Evolutionary conservation across 257 asterid species (phyloP).

Genomic region (Fraxinus cuspidata): DNA sequence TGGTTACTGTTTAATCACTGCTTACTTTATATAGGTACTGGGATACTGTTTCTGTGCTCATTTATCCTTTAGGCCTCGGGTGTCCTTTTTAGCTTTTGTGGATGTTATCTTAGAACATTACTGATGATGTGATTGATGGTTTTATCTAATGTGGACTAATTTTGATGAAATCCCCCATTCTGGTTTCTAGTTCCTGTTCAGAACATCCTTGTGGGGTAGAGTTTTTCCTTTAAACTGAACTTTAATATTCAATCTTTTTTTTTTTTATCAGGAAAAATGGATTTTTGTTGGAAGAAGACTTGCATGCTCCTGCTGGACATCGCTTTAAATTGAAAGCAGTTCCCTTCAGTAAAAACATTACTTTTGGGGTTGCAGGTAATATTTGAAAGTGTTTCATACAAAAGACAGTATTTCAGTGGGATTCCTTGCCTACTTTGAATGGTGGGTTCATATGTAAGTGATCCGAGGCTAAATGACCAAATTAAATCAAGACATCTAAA

Average conservation of each 20-base stretch:
- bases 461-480: not conserved
- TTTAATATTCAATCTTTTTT: conserved; percentile 9
- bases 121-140: conserved; percentile 7
- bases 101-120: conserved; percentile 3
- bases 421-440: conserved; percentile 6
- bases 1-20: not conserved
- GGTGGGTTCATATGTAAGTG: not conserved
- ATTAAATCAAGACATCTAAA: not conserved
- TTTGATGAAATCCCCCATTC: conserved; percentile 8
- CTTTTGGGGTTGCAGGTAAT: conserved; percentile 83
- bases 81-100: conserved; percentile 13
- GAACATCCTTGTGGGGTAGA: not conserved
- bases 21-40: not conserved
- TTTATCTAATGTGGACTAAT: conserved; percentile 6
- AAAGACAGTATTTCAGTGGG: not conserved
- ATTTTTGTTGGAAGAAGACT: conserved; percentile 76
- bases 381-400: conserved; percentile 11
- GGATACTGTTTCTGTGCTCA: not conserved
- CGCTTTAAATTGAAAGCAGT: conserved; percentile 87
- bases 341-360: conserved; percentile 91
- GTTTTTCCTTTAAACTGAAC: conserved; percentile 10
- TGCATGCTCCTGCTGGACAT: conserved; percentile 76
- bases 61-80: not conserved
- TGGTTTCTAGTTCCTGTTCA: conserved; percentile 19
- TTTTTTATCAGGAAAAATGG: conserved; percentile 79